Evolutionary conservation across 805 yeast species (phyloP).

Genomic region (Sugiyamaella chiloensis): DNA sequence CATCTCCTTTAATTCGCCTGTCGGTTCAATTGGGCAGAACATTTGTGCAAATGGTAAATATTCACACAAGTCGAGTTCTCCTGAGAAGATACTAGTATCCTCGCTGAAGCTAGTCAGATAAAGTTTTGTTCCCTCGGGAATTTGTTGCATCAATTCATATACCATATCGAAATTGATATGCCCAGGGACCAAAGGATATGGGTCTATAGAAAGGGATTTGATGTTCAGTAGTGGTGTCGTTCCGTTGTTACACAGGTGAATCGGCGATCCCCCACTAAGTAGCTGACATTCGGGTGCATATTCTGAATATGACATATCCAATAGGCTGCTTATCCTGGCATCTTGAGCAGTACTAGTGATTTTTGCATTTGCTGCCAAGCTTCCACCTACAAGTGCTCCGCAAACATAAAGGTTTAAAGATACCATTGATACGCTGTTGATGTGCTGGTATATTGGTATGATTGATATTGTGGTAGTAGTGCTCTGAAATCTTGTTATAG

Average conservation of each 20-base stretch:
- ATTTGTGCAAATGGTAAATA: slow-evolving; percentile 27
- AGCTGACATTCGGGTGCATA: slow-evolving; percentile 13
- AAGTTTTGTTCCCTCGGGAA: slow-evolving; percentile 26
- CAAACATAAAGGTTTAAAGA: no score
- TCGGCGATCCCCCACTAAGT: slow-evolving; percentile 14
- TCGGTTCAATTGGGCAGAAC: slow-evolving; percentile 28
- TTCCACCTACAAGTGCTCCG: no score
- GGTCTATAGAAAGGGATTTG: slow-evolving; percentile 22
- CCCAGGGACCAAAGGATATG: slow-evolving; percentile 32
- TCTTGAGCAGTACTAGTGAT: no score
- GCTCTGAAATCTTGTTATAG: no score
- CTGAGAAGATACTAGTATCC: slow-evolving; percentile 19
- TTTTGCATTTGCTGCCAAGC: no score
- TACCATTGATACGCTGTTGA: no score
- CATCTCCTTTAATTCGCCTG: slow-evolving; percentile 13
- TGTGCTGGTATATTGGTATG: no score
- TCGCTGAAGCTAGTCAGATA: slow-evolving; percentile 24
- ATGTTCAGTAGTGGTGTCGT: slow-evolving; percentile 27
- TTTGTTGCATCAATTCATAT: slow-evolving; percentile 21
- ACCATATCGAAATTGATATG: slow-evolving; percentile 24
- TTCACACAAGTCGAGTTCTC: slow-evolving; percentile 28
- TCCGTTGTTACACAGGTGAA: slow-evolving; percentile 20
- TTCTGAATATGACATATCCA: no score
- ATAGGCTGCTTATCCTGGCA: no score
- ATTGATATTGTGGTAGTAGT: no score